Percentiles rank a stretch among this genome's conserved stretches.
phyloP scores from a whole-genome alignment of 805 yeast species.

The Millerozyma miso region DNA sequence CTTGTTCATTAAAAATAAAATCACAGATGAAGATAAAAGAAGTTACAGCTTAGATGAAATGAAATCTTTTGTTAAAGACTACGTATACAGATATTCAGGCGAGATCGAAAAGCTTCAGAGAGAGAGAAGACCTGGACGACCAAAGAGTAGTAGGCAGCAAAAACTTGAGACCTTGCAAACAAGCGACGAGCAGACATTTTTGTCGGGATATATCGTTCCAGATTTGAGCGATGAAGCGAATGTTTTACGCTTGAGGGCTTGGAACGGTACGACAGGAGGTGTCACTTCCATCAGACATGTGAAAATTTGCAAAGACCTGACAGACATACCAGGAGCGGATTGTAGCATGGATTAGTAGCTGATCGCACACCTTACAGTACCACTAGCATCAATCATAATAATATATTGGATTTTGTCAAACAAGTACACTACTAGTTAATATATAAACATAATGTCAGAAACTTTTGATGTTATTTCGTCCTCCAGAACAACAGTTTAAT shows the following conservation, averaged over 20 bases:
- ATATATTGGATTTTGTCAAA: background rate
- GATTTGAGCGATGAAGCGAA: constrained; percentile 60
- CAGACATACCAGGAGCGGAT: constrained; percentile 15
- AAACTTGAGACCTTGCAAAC: constrained; percentile 58
- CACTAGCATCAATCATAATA: background rate
- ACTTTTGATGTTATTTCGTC: background rate
- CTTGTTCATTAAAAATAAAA: constrained; percentile 38
- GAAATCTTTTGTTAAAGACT: constrained; percentile 56
- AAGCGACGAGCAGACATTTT: constrained; percentile 57
- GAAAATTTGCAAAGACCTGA: constrained; percentile 27
- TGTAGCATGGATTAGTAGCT: constrained; percentile 22
- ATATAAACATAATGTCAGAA: background rate
- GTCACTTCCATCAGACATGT: constrained; percentile 56
- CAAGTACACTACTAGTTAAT: background rate
- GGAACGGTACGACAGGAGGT: constrained; percentile 87
- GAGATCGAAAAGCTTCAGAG: constrained; percentile 61
- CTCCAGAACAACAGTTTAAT: constrained; percentile 2
- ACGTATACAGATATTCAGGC: constrained; percentile 65
- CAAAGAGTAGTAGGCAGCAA: constrained; percentile 68
- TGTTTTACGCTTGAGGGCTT: constrained; percentile 56
- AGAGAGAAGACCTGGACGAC: constrained; percentile 83
- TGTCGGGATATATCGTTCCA: constrained; percentile 68
- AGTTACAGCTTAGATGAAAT: constrained; percentile 55
- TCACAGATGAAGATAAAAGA: constrained; percentile 21
- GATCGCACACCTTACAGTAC: constrained; percentile 10